Conservation (phyloP, 192 early-diverging fungal species). For the Spinellus fusiger region DNA sequence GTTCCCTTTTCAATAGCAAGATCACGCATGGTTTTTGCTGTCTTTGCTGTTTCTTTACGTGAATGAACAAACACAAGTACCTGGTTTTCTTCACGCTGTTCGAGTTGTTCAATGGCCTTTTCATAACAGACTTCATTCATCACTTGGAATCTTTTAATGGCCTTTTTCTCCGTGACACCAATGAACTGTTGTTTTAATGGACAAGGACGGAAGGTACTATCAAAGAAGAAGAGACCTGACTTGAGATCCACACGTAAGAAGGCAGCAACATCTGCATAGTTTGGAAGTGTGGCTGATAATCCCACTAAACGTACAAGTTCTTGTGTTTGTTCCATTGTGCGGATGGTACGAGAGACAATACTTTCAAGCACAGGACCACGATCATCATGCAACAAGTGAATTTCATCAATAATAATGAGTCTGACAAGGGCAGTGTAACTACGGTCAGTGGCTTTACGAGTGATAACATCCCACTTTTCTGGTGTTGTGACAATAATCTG, state of each 20-base stretch:
- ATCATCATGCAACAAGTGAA: slow-evolving; percentile 94
- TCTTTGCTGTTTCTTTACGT: slow-evolving; percentile 95
- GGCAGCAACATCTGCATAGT: slow-evolving; percentile 91
- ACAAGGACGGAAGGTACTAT: slow-evolving; percentile 86
- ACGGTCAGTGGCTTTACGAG: slow-evolving; percentile 94
- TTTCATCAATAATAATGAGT: slow-evolving; percentile 94
- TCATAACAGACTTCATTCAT: slow-evolving; percentile 98
- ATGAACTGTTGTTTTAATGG: slow-evolving; percentile 95
- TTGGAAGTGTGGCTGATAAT: slow-evolving; percentile 90
- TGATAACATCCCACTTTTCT: slow-evolving; percentile 99
- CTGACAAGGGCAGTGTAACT: slow-evolving; percentile 70
- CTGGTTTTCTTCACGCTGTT: slow-evolving; percentile 68
- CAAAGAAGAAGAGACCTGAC: slow-evolving; percentile 87
- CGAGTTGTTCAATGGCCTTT: slow-evolving; percentile 84
- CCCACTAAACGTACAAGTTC: slow-evolving; percentile 87
- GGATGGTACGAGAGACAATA: slow-evolving; percentile 82
- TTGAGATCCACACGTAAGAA: slow-evolving; percentile 85
- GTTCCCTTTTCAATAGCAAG: slow-evolving; percentile 89
- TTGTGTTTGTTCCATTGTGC: slow-evolving; percentile 85
- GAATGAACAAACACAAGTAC: slow-evolving; percentile 96
- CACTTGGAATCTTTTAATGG: slow-evolving; percentile 83
- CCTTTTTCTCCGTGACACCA: slow-evolving; percentile 96
- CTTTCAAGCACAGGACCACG: slow-evolving; percentile 95
- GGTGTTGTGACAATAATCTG: slow-evolving; percentile 98
- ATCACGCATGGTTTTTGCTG: slow-evolving; percentile 81